Base-by-base conservation (phyloP, 352 stramenopile genomes). In the Pythium oligandrum region DNA sequence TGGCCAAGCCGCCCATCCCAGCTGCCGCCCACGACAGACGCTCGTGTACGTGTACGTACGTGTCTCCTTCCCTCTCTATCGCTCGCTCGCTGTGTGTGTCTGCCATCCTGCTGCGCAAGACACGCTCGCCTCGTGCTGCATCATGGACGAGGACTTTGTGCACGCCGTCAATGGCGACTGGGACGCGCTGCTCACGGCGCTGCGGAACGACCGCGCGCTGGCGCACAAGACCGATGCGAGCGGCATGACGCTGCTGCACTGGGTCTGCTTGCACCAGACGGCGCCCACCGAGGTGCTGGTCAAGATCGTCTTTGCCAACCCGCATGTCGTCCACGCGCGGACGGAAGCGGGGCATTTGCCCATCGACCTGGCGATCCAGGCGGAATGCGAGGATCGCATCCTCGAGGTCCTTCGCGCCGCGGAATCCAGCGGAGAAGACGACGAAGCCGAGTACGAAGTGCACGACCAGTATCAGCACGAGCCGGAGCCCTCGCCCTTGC, bases 131-230 rank as follows among this genome's bases (percentile, higher is more conserved):
- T 26, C 39, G n/a, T 12, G 3, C 39, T 30, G 31, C 40, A 42
- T 45, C 36, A 90, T 90, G 79, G 77, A 91, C 65, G 64, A 70
- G 3, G 76, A 88, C 53, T 89, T 91, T 55, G 52, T 89, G 40
- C 75, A 88, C 40, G 81, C 81, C 9, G 83, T 91, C 56, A 89
- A 91, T 55, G 81, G 81, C 53, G 78, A 91, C 61, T 91, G 81
- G 81, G 77, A 89, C 63, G 67, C 65, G 40, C 70, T 91, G 54
- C 69, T 89, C 35, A 66, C 66, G 12, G 67, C 71, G 52, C 76
- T 91, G 73, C 78, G 75, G 44, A 71, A 78, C 55, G 79, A 82
- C 56, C 72, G 69, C 47, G 67, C 69, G 45, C 67, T 91, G 31
- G 73, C 74, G 34, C 64, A 80, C 48, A 68, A 78, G 53, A 82